Evolutionary conservation across 2,329 filamentous ascomycete genomes (phyloP).

Genomic region (Scedosporium minutisporum): DNA sequence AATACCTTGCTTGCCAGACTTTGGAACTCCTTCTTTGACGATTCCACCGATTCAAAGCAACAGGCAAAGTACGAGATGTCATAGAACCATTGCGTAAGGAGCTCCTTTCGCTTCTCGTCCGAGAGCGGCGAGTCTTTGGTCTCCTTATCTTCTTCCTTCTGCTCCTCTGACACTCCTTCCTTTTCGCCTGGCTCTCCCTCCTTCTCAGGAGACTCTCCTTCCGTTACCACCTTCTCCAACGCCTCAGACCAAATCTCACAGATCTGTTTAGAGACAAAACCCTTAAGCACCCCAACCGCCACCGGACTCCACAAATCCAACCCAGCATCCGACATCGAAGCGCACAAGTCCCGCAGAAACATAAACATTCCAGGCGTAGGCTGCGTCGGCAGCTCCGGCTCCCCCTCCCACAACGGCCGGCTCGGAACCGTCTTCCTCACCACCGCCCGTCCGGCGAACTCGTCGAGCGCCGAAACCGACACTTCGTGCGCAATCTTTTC

Average conservation of each 20-base stretch:
- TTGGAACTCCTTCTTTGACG: slow-evolving; percentile 23
- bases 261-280: slow-evolving; percentile 40
- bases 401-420: slow-evolving; percentile 70
- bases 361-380: slow-evolving; percentile 67
- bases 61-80: slow-evolving; percentile 44
- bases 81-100: slow-evolving; percentile 52
- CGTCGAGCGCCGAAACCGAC: slow-evolving; percentile 35
- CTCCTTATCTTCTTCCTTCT: slow-evolving; percentile 10
- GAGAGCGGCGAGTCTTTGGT: neutral
- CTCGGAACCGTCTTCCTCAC: slow-evolving; percentile 43
- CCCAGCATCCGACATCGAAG: slow-evolving; percentile 60
- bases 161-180: slow-evolving; percentile 10
- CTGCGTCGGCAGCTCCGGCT: slow-evolving; percentile 64
- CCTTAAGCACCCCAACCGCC: slow-evolving; percentile 56
- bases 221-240: slow-evolving; percentile 20
- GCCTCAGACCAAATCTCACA: slow-evolving; percentile 35
- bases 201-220: slow-evolving; percentile 8
- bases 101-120: slow-evolving; percentile 23
- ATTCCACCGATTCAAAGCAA: slow-evolving; percentile 27
- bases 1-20: slow-evolving; percentile 36
- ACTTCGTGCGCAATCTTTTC: slow-evolving; percentile 46
- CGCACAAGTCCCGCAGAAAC: slow-evolving; percentile 56
- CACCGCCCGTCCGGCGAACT: slow-evolving; percentile 32
- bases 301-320: slow-evolving; percentile 72
- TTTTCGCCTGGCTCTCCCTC: slow-evolving; percentile 8